These are phyloP conservation scores for Cytospora piceae DNA, from an alignment of 2,329 filamentous ascomycete species.

Conservation along the genomic window DNA sequence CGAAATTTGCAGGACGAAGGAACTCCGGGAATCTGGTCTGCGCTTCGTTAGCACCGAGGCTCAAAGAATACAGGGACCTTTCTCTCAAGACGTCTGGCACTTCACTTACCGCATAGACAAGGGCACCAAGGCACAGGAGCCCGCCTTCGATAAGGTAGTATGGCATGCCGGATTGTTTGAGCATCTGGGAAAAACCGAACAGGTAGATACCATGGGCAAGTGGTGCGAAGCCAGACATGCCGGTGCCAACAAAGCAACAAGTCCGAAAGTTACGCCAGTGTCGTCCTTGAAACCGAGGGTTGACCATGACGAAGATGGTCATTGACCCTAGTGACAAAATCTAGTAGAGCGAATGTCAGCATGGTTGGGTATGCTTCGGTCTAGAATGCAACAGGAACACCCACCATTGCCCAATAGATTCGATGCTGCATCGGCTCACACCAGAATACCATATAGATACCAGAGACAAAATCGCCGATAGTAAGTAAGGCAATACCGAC, in stretches of 20 bases:
- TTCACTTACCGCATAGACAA: slow-evolving; percentile 45
- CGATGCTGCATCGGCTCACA: too few relatives aligned
- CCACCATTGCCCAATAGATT: too few relatives aligned
- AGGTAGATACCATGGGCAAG: neutral
- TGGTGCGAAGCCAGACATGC: neutral
- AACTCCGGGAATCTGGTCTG: slow-evolving; percentile 50
- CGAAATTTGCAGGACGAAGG: slow-evolving; percentile 46
- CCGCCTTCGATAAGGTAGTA: slow-evolving; percentile 47
- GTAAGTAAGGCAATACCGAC: too few relatives aligned
- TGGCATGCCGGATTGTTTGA: slow-evolving; percentile 44
- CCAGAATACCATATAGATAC: too few relatives aligned
- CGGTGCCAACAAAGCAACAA: slow-evolving; percentile 1
- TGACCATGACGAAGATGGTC: too few relatives aligned
- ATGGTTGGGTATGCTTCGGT: too few relatives aligned
- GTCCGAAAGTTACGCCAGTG: too few relatives aligned
- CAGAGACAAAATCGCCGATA: too few relatives aligned
- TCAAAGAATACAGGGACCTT: neutral
- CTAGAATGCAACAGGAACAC: too few relatives aligned
- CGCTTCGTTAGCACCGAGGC: neutral
- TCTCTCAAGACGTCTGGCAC: slow-evolving; percentile 16
- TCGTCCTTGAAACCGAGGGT: too few relatives aligned
- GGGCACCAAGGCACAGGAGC: slow-evolving; percentile 42
- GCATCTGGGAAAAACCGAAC: neutral
- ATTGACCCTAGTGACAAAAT: too few relatives aligned
- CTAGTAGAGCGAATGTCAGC: too few relatives aligned